Evolutionary conservation across 805 yeast genomes (phyloP).

Genomic region (Priceomyces fermenticarens): DNA sequence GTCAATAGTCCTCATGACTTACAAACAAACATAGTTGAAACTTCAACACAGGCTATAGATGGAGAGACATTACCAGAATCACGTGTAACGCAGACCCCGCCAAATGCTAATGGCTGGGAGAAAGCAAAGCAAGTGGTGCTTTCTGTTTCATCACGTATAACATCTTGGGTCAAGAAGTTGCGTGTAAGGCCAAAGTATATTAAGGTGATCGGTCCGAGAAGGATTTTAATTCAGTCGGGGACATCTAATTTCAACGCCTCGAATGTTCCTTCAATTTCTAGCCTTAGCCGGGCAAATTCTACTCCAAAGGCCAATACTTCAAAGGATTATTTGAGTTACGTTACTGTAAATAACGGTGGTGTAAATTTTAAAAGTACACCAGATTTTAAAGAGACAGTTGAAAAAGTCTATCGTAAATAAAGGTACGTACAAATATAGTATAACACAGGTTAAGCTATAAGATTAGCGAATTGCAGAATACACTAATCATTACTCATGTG

Average conservation of each 20-base stretch:
- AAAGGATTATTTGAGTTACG: conserved; percentile 49
- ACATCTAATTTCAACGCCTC: conserved; percentile 15
- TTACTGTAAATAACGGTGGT: conserved; percentile 40
- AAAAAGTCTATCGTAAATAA: conserved; percentile 7
- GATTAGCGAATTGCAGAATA: no score
- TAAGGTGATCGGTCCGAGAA: conserved; percentile 54
- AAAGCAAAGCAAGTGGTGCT: no score
- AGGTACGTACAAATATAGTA: neutral
- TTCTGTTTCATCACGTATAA: no score
- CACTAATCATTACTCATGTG: neutral
- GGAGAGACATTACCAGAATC: no score
- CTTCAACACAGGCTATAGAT: no score
- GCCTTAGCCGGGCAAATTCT: neutral
- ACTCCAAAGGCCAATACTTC: conserved; percentile 13
- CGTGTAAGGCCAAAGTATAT: conserved; percentile 26
- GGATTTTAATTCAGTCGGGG: conserved; percentile 46
- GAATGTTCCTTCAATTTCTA: neutral
- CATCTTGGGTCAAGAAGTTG: no score
- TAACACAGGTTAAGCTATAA: no score
- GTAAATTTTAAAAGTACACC: conserved; percentile 43
- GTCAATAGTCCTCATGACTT: conserved; percentile 49
- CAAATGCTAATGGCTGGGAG: no score
- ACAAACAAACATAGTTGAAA: conserved; percentile 12
- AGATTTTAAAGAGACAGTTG: conserved; percentile 17
- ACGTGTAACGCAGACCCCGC: no score